phyloP scores from a whole-genome alignment of 257 asterid genomes.

The Capsicum rhomboideum region DNA sequence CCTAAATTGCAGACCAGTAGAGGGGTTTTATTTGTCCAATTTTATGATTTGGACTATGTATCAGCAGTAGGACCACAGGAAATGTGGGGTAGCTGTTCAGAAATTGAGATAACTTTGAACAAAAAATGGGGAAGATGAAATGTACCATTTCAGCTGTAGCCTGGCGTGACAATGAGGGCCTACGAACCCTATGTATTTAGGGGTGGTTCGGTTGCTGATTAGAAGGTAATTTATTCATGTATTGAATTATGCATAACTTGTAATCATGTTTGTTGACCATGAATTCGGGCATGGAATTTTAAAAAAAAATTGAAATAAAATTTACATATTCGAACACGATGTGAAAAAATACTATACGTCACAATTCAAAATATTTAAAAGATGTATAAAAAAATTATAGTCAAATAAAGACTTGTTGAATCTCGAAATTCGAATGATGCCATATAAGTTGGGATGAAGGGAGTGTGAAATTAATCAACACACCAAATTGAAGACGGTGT shows the following conservation, averaged over 20 bases:
- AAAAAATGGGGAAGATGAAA: not conserved
- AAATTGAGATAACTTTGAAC: slow-evolving; percentile 16
- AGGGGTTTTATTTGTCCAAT: not conserved
- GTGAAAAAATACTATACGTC: too few species aligned
- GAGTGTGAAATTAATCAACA: not conserved
- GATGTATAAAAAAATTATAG: too few species aligned
- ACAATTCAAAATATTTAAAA: too few species aligned
- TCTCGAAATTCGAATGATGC: too few species aligned
- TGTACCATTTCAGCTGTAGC: not conserved
- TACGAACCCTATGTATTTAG: not conserved
- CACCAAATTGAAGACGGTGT: too few species aligned
- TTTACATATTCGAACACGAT: too few species aligned
- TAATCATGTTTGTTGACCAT: too few species aligned
- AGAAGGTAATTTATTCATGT: not conserved
- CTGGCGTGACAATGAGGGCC: slow-evolving; percentile 16
- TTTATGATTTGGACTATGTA: not conserved
- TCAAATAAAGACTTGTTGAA: too few species aligned
- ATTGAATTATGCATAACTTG: too few species aligned
- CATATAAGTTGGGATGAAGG: too few species aligned
- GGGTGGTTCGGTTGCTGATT: not conserved
- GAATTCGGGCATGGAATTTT: too few species aligned
- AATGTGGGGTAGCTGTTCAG: slow-evolving; percentile 7
- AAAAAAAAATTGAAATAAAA: too few species aligned
- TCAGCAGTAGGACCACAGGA: slow-evolving; percentile 37
- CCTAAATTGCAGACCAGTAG: not conserved